Base-by-base conservation (phyloP, 345 rosid species). In the Melastoma malabathricum region DNA sequence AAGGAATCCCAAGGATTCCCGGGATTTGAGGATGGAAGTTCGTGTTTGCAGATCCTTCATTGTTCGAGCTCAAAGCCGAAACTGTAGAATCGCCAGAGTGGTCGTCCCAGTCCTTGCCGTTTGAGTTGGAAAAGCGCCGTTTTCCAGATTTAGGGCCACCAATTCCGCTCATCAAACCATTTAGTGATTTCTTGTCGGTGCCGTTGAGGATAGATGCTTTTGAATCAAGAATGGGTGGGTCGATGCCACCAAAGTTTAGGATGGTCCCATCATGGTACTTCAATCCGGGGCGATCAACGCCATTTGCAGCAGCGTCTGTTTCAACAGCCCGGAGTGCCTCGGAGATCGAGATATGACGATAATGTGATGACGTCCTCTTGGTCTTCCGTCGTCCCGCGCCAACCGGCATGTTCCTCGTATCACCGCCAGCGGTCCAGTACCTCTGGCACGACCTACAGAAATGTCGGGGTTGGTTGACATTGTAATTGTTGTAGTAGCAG, bases 361-460 rank as follows among this genome's bases (percentile, higher is more conserved):
- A 79, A 16, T 83, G 86, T 6, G 77, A 77, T 14, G 82, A 71
- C 4, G 82, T 69, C 67, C 72, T 83, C 77, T 86, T 89, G 74
- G 77, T 86, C 79, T 81, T 89, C 65, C 97, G 81, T 5, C 95
- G 80, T 17, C 97, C 97, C 16, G 97, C 97, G 8, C 95, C 97
- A 0, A 89, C 85, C 0, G 95, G 87, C 1, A 85, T 87, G 18
- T 78, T 89, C 58, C 97, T 83, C 97, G 85, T 85, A 20, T 85
- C 81, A 2, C 97, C 97, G 12, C 97, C 93, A 0, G 89, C 89
- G 4, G 95, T 89, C 97, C 97, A 89, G 59, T 89, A 89, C 58
- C 97, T 77, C 67, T 85, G 95, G 71, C 97, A 89, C 6, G 89
- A 74, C 57, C 83, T 89, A 75, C 97, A 89, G 68, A 89, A 89